Base-by-base conservation (phyloP, 805 yeast species). In the Wickerhamomyces xylosicus region DNA sequence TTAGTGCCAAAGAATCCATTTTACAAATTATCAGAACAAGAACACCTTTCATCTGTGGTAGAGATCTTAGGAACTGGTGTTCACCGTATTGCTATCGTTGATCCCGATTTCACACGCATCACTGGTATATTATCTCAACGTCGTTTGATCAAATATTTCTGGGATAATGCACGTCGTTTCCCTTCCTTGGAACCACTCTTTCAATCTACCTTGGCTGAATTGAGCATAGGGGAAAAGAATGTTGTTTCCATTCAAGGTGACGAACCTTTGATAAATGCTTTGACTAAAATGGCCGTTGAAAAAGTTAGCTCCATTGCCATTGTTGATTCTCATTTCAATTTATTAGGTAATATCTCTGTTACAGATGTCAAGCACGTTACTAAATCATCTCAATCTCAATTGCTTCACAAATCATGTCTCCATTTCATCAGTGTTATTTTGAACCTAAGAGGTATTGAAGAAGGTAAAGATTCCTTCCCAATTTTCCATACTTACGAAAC, bases 391-490 rank as follows among this genome's bases (percentile, higher is more conserved):
- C 89, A 89, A 57, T 82, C 94, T 13, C 87, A 83, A 43, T 66
- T 85, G 46, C 68, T 90, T 41, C 80, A 81, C 53, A 80, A 83
- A 57, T 71, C 92, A 6, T 92, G 95, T 60, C 69, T 86, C 52
- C 92, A 84, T 61, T 90, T 90, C 57, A 77, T 90, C 41, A 77
- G 94, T 13, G 81, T 87, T 45, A 87, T 89, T 44, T 71, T 92
- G 46, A 80, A 83, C 47, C 79, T 80, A 40, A 79, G 95, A 55
- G 98, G 98, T 17, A 69, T 90, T 25, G 94, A 82, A 53, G 89
- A 87, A 55, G 96, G 96, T 38, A 87, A 89, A 60, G 98, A 90
- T 64, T 86, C 94, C 33, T 90, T 82, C 69, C 98, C 98, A 15
- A 90, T 92, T 32, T 90, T 90, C 71, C 95, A 90, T 58, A 96